Evolutionary conservation across 495 filamentous ascomycete genomes (phyloP).

Genomic region (Lasiosphaeria miniovina): DNA sequence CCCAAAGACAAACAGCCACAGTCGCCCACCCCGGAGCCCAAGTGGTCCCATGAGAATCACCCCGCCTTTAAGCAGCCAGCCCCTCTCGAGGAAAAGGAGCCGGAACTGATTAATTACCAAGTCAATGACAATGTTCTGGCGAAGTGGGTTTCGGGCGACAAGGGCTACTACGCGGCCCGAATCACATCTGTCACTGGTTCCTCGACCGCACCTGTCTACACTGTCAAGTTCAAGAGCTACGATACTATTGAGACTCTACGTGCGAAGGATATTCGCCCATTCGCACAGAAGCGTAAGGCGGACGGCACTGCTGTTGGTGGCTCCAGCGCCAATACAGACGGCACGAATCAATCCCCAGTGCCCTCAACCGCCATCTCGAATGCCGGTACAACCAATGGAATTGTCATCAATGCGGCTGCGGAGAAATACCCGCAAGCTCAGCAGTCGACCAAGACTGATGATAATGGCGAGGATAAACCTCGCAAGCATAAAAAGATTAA

Average conservation of each 20-base stretch:
- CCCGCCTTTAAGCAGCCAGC: conserved; percentile 61
- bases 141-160: conserved; percentile 86
- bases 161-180: conserved; percentile 84
- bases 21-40: conserved; percentile 52
- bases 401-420: conserved; percentile 79
- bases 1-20: conserved; percentile 32
- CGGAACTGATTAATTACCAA: conserved; percentile 54
- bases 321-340: conserved; percentile 29
- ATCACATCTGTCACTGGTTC: conserved; percentile 94
- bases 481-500: conserved; percentile 71
- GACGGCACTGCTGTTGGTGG: conserved; percentile 63
- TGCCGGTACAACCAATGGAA: conserved; percentile 44
- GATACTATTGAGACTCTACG: conserved; percentile 80
- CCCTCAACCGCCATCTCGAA: background rate
- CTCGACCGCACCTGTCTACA: conserved; percentile 80
- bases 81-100: conserved; percentile 38
- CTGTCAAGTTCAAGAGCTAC: conserved; percentile 91
- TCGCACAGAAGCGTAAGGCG: conserved; percentile 86
- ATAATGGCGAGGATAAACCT: conserved; percentile 42
- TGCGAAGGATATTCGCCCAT: conserved; percentile 78
- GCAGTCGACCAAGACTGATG: conserved; percentile 53
- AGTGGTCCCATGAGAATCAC: conserved; percentile 73
- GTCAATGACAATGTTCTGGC: conserved; percentile 90
- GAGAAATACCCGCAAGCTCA: conserved; percentile 80
- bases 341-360: background rate